Conservation (phyloP, 306 rosid genomes). For the Elaeagnus macrophylla region DNA sequence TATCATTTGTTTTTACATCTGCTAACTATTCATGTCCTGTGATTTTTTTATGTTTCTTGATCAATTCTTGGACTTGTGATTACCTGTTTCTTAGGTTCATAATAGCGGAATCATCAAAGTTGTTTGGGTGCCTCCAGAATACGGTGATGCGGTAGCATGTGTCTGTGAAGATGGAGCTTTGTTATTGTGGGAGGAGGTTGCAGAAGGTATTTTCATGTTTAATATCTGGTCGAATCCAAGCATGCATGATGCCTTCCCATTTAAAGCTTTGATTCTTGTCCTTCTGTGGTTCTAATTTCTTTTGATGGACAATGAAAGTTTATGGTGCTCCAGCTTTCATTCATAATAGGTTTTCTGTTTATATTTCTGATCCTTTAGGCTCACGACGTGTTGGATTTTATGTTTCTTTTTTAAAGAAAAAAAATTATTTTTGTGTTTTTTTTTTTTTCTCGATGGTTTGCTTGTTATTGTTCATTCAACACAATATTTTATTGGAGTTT, state of each 20-base stretch:
- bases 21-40: background rate
- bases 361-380: background rate
- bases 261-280: background rate
- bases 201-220: conserved; percentile 41
- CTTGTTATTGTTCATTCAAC: too few species aligned
- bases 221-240: background rate
- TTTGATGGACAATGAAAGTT: background rate
- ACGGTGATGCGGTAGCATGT: conserved; percentile 83
- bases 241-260: background rate
- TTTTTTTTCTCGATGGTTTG: too few species aligned
- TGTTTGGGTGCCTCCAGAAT: conserved; percentile 76
- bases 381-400: background rate
- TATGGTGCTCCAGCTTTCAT: background rate
- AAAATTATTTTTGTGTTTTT: too few species aligned
- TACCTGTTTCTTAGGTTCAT: conserved; percentile 31
- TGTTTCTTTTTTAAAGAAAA: background rate
- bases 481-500: too few species aligned
- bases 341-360: background rate
- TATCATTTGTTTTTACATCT: too few species aligned
- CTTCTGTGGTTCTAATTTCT: background rate
- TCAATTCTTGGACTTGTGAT: too few species aligned
- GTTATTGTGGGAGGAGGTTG: conserved; percentile 68
- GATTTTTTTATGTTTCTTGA: background rate
- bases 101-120: conserved; percentile 50
- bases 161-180: conserved; percentile 53